Evolutionary conservation across 2,329 filamentous ascomycete genomes (phyloP).

Genomic region (Colletotrichum abscissum): DNA sequence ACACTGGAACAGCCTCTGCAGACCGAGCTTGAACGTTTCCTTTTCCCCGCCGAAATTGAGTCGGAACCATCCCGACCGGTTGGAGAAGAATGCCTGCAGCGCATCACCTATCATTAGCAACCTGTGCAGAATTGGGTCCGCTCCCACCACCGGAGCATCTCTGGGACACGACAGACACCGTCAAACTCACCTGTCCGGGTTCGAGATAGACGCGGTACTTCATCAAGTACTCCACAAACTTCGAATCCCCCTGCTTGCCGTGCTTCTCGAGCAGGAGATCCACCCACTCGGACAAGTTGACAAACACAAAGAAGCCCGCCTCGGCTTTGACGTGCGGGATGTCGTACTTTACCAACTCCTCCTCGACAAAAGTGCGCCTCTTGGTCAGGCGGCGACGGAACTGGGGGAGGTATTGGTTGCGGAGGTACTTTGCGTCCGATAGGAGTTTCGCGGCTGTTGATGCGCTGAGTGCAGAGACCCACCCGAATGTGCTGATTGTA

Average conservation of each 20-base stretch:
- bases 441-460: background rate
- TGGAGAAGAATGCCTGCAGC: conserved; percentile 4
- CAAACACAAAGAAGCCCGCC: conserved; percentile 24
- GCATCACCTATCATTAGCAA: background rate
- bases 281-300: conserved; percentile 21
- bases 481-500: background rate
- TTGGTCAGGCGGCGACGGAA: conserved; percentile 15
- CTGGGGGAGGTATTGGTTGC: background rate
- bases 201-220: conserved; percentile 14
- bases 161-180: background rate
- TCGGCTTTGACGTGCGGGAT: conserved; percentile 15
- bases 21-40: conserved; percentile 11
- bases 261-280: background rate
- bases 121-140: no score
- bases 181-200: conserved; percentile 6
- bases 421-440: conserved; percentile 22
- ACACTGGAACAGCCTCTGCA: conserved; percentile 8
- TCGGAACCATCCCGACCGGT: conserved; percentile 16
- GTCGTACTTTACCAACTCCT: background rate
- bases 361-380: background rate
- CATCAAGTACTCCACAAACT: conserved; percentile 16
- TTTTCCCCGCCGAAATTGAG: conserved; percentile 23
- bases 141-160: background rate
- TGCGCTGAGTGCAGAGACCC: conserved; percentile 4
- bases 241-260: background rate